Evolutionary conservation across 2,329 filamentous ascomycete species (phyloP).

Genomic region (Simplicillium sp.): DNA sequence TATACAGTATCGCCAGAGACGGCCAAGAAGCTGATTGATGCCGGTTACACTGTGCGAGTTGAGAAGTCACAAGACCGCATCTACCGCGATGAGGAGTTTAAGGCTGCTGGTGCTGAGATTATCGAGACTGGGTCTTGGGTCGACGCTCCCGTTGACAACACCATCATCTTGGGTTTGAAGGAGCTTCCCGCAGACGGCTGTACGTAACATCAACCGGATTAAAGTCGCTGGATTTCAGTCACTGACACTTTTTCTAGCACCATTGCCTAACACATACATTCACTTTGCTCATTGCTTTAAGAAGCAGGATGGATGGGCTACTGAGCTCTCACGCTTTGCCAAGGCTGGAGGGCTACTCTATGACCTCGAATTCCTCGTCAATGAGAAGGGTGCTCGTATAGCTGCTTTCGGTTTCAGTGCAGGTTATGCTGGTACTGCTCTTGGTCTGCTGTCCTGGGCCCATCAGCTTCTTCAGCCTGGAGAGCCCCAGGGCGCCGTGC

Average conservation of each 20-base stretch:
- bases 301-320: constrained; percentile 65
- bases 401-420: constrained; percentile 67
- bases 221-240: background rate
- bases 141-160: constrained; percentile 55
- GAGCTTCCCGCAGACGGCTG: constrained; percentile 64
- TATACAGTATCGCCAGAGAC: constrained; percentile 12
- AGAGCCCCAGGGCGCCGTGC: constrained; percentile 36
- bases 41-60: constrained; percentile 58
- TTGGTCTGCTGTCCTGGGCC: constrained; percentile 73
- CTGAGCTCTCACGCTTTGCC: constrained; percentile 53
- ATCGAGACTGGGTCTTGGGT: constrained; percentile 60
- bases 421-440: constrained; percentile 64
- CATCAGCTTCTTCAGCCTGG: constrained; percentile 68
- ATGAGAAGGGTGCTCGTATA: constrained; percentile 61
- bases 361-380: constrained; percentile 79
- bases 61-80: constrained; percentile 58
- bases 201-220: constrained; percentile 21
- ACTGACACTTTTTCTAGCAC: constrained; percentile 1
- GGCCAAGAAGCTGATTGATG: constrained; percentile 44
- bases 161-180: constrained; percentile 68
- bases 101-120: constrained; percentile 52
- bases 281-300: constrained; percentile 68
- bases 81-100: constrained; percentile 50
- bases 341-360: constrained; percentile 57
- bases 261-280: constrained; percentile 59